A percentile compares a stretch with the other conserved stretches of the same genome.
Conservation (phyloP, 2,329 filamentous ascomycete species). For the Talaromyces amestolkiae region DNA sequence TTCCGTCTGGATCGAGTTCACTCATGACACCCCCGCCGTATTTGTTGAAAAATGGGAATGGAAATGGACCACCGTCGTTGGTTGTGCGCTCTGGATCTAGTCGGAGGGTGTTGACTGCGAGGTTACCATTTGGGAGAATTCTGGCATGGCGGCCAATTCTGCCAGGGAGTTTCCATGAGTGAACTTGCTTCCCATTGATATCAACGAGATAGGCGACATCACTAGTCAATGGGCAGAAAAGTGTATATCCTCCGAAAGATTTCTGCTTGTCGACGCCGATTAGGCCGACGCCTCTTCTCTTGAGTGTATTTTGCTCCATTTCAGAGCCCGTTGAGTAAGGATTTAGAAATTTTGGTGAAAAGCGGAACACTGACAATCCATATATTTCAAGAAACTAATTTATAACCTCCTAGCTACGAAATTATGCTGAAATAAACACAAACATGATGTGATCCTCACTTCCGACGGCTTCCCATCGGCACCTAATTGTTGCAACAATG, state of each 20-base stretch:
- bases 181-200: slow-evolving; percentile 43
- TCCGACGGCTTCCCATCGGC: slow-evolving; percentile 12
- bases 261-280: slow-evolving; percentile 38
- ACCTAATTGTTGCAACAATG: no score
- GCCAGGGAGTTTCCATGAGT: slow-evolving; percentile 44
- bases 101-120: slow-evolving; percentile 46
- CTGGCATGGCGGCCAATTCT: slow-evolving; percentile 45
- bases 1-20: slow-evolving; percentile 39
- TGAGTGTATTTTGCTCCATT: slow-evolving; percentile 48
- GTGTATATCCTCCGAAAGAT: slow-evolving; percentile 43
- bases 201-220: slow-evolving; percentile 42
- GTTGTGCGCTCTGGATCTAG: slow-evolving; percentile 27
- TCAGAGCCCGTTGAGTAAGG: no score
- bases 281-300: slow-evolving; percentile 43
- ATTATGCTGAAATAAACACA: no score
- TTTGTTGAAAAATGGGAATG: slow-evolving; percentile 48
- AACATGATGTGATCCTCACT: not conserved
- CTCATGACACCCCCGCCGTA: slow-evolving; percentile 49
- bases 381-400: no score
- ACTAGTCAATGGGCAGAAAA: slow-evolving; percentile 44
- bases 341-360: no score
- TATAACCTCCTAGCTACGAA: no score
- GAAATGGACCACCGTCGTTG: slow-evolving; percentile 29
- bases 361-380: no score
- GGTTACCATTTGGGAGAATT: slow-evolving; percentile 45